A percentile compares a stretch with the other conserved stretches of the same genome.
Evolutionary conservation across 805 yeast genomes (phyloP).

Genomic region (Starmerella asiatica): DNA sequence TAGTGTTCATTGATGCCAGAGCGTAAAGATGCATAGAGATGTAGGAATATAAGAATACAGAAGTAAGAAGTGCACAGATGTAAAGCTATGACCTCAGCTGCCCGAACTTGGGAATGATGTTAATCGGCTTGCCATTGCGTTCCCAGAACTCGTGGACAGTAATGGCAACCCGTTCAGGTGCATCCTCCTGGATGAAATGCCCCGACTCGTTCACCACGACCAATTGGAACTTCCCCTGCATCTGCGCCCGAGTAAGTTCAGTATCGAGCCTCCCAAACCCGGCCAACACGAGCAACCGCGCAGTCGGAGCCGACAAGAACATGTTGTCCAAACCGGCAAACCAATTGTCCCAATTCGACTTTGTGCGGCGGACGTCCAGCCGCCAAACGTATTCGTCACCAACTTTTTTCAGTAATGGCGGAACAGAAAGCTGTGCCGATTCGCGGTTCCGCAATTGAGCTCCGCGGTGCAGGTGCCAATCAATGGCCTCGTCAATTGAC

Average conservation of each 20-base stretch:
- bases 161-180: slow-evolving; percentile 52
- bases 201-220: slow-evolving; percentile 72
- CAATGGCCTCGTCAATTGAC: slow-evolving; percentile 46
- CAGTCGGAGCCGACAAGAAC: slow-evolving; percentile 39
- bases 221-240: slow-evolving; percentile 91
- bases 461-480: slow-evolving; percentile 58
- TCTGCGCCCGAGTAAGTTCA: slow-evolving; percentile 80
- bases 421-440: slow-evolving; percentile 69
- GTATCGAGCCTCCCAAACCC: slow-evolving; percentile 85
- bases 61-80: neutral
- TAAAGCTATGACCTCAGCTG: slow-evolving; percentile 16
- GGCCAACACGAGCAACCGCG: slow-evolving; percentile 67
- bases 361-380: slow-evolving; percentile 47
- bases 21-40: neutral
- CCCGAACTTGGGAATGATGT: slow-evolving; percentile 27
- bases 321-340: slow-evolving; percentile 49
- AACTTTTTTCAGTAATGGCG: slow-evolving; percentile 38
- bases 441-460: slow-evolving; percentile 39
- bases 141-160: slow-evolving; percentile 32
- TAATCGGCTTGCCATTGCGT: slow-evolving; percentile 23
- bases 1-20: too few species aligned
- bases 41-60: neutral
- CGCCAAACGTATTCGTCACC: slow-evolving; percentile 40
- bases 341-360: slow-evolving; percentile 70
- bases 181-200: slow-evolving; percentile 92